phyloP scores from a whole-genome alignment of 23 red algal genomes.

The Chondrus crispus region DNA sequence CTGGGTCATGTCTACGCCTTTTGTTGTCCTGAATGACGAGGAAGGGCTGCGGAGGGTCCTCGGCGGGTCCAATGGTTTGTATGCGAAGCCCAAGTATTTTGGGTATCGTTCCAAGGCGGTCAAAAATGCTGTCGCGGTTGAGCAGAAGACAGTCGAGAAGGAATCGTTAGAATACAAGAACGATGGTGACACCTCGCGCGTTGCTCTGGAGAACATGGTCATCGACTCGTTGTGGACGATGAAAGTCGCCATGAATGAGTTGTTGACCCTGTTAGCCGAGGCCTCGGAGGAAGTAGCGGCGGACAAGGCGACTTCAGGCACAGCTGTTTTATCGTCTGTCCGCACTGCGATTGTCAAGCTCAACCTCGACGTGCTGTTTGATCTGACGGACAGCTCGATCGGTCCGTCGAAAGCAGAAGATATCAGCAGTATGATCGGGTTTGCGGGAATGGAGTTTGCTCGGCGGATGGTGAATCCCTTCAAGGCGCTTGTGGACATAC shows the following conservation, averaged over 20 bases:
- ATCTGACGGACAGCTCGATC: background rate
- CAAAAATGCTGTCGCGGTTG: slow-evolving; percentile 55
- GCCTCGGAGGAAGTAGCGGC: background rate
- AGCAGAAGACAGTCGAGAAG: slow-evolving; percentile 1
- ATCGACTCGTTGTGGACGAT: slow-evolving; percentile 32
- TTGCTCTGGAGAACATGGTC: slow-evolving; percentile 65
- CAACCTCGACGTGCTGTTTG: slow-evolving; percentile 84
- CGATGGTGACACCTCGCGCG: slow-evolving; percentile 60
- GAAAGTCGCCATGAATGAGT: slow-evolving; percentile 15
- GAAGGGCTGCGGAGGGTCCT: slow-evolving; percentile 63
- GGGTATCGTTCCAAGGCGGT: slow-evolving; percentile 88
- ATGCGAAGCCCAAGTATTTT: slow-evolving; percentile 94
- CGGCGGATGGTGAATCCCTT: slow-evolving; percentile 82
- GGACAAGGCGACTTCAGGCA: background rate
- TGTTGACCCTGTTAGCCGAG: background rate
- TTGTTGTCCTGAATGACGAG: slow-evolving; percentile 84
- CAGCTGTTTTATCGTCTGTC: background rate
- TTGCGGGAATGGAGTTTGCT: slow-evolving; percentile 90
- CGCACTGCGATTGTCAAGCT: slow-evolving; percentile 40
- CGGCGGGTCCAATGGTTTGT: slow-evolving; percentile 66
- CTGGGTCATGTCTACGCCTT: slow-evolving; percentile 81
- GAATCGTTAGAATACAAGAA: slow-evolving; percentile 37
- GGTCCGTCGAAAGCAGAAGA: slow-evolving; percentile 5
- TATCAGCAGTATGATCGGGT: slow-evolving; percentile 57
- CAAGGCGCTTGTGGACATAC: slow-evolving; percentile 43